These are phyloP conservation scores for Adansonia gregorii DNA, from an alignment of 441 rosid genomes.

Conservation along the genomic window DNA sequence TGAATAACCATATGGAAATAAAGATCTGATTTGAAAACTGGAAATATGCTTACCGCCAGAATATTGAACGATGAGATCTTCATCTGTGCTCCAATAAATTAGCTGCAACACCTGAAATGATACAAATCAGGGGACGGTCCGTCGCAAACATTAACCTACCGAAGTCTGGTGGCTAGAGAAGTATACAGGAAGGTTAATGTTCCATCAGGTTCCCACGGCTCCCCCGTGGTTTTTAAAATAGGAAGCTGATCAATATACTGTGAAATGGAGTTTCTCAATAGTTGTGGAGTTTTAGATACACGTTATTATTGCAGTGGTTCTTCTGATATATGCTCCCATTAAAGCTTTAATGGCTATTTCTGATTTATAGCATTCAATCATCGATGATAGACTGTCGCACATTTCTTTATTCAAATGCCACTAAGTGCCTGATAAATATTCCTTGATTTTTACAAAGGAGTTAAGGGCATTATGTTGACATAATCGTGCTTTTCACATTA, in stretches of 20 bases:
- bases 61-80: neutral
- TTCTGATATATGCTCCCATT: neutral
- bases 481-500: neutral
- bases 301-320: neutral
- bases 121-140: neutral
- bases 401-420: neutral
- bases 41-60: neutral
- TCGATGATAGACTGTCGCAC: neutral
- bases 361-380: neutral
- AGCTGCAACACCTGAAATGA: no score
- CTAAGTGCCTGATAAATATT: neutral
- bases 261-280: neutral
- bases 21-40: neutral
- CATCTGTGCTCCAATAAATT: neutral
- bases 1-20: neutral
- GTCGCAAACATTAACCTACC: neutral
- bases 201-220: neutral
- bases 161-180: neutral
- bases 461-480: neutral
- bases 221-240: neutral
- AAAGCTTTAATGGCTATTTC: neutral
- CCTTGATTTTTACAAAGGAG: neutral
- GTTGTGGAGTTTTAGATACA: neutral
- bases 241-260: neutral
- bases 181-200: neutral